Percentiles rank a stretch among this genome's conserved stretches.
These are phyloP conservation scores for Phaffomyces thermotolerans DNA, from an alignment of 805 yeast genomes.

Conservation along the genomic window DNA sequence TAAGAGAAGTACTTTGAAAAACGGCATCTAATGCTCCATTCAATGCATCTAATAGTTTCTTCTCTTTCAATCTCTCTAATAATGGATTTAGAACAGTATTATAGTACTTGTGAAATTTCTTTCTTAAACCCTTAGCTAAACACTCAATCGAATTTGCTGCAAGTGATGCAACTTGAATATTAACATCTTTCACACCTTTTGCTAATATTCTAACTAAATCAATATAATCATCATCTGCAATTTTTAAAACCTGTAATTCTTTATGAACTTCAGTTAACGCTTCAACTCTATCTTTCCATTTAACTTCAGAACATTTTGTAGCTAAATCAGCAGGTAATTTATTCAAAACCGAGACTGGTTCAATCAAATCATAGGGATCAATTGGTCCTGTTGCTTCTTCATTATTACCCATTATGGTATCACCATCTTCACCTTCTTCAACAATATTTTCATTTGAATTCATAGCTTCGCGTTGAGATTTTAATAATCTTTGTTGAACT, in stretches of 20 bases:
- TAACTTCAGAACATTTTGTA: conserved; percentile 46
- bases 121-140: conserved; percentile 60
- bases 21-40: conserved; percentile 57
- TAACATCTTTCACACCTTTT: conserved; percentile 81
- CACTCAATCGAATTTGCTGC: conserved; percentile 61
- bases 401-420: conserved; percentile 22
- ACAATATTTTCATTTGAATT: conserved; percentile 15
- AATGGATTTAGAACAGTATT: conserved; percentile 48
- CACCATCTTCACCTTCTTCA: conserved; percentile 13
- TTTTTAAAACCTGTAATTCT: conserved; percentile 44
- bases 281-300: conserved; percentile 93
- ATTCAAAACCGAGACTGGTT: conserved; percentile 58
- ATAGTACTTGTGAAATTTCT: conserved; percentile 48
- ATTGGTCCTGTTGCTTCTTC: conserved; percentile 24
- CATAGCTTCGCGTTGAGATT: conserved; percentile 42
- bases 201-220: conserved; percentile 56
- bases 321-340: conserved; percentile 60
- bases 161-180: conserved; percentile 74
- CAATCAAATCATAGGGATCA: conserved; percentile 67
- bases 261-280: conserved; percentile 57
- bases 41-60: conserved; percentile 75
- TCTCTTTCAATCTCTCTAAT: conserved; percentile 82
- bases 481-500: conserved; percentile 48
- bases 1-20: conserved; percentile 41
- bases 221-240: conserved; percentile 57